Evolutionary conservation across 2,329 filamentous ascomycete genomes (phyloP).

Genomic region (Berkeleyomyces rouxiae): DNA sequence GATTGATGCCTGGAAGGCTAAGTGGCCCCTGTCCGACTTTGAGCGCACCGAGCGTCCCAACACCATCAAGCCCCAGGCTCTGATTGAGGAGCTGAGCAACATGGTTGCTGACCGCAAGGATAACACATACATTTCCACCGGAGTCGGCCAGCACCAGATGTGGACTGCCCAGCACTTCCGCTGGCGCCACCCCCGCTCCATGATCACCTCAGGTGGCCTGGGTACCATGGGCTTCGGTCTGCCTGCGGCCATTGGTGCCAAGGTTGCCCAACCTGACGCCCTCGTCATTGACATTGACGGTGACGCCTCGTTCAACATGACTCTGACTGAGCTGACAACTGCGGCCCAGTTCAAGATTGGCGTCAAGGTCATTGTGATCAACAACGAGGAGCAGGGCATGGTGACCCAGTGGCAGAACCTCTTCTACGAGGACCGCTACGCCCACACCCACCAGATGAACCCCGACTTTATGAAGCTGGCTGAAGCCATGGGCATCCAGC

Average conservation of each 20-base stretch:
- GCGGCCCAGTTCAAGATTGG: slow-evolving; percentile 93
- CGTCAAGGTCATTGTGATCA: slow-evolving; percentile 84
- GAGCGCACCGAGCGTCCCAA: slow-evolving; percentile 61
- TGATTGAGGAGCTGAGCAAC: slow-evolving; percentile 81
- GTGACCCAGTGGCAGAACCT: slow-evolving; percentile 92
- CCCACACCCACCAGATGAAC: slow-evolving; percentile 81
- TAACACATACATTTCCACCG: slow-evolving; percentile 75
- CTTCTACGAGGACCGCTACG: slow-evolving; percentile 79
- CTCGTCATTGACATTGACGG: slow-evolving; percentile 93
- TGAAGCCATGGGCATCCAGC: slow-evolving; percentile 78
- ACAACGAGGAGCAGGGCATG: slow-evolving; percentile 96
- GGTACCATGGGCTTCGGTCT: slow-evolving; percentile 82
- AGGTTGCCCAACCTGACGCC: slow-evolving; percentile 60
- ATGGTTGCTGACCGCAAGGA: slow-evolving; percentile 67
- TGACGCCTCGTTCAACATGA: slow-evolving; percentile 99
- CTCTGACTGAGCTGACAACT: slow-evolving; percentile 82
- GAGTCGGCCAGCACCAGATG: slow-evolving; percentile 97
- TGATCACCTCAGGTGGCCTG: slow-evolving; percentile 92
- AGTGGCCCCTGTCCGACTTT: slow-evolving; percentile 72
- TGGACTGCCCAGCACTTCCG: slow-evolving; percentile 95
- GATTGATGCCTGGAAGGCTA: slow-evolving; percentile 79
- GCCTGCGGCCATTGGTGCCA: slow-evolving; percentile 86
- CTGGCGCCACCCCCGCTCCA: slow-evolving; percentile 78
- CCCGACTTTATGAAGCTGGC: slow-evolving; percentile 84
- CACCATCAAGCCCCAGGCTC: slow-evolving; percentile 81